Conservation (phyloP, 2,329 filamentous ascomycete species). For the Gaeumannomyces tritici region DNA sequence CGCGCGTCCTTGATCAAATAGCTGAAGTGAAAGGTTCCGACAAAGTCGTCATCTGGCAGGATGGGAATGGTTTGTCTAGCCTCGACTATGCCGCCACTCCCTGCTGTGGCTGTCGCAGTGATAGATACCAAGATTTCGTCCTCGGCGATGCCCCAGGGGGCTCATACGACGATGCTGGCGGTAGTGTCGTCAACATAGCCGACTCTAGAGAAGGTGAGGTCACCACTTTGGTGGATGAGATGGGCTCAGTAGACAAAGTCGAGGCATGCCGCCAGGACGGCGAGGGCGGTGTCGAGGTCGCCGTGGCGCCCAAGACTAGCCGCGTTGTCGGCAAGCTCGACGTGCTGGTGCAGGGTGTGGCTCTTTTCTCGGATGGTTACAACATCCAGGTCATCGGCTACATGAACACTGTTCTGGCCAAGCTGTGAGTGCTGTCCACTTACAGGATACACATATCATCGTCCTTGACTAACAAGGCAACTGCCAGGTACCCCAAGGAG, state of each 20-base stretch:
- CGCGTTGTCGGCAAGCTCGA: conserved; percentile 39
- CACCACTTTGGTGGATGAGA: conserved; percentile 59
- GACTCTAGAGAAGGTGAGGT: conserved; percentile 76
- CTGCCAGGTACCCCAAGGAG: conserved; percentile 20
- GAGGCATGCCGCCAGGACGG: conserved; percentile 49
- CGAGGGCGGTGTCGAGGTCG: neutral
- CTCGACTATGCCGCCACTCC: neutral
- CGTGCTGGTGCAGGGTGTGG: conserved; percentile 19
- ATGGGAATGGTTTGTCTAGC: neutral
- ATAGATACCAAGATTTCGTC: no score
- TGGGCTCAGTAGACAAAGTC: conserved; percentile 68
- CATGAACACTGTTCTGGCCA: conserved; percentile 21
- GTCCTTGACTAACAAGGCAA: no score
- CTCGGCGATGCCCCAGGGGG: conserved; percentile 41
- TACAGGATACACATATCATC: no score
- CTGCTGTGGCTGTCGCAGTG: no score
- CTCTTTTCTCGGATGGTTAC: conserved; percentile 23
- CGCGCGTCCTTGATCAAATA: no score
- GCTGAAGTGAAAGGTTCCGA: conserved; percentile 17
- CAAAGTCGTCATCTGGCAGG: neutral
- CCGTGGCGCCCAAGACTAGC: conserved; percentile 12
- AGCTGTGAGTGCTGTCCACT: neutral
- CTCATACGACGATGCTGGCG: conserved; percentile 74
- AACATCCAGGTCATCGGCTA: conserved; percentile 23
- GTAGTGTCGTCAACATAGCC: conserved; percentile 76